Evolutionary conservation across 2,329 filamentous ascomycete species (phyloP), one percentile per base, ranked within the genome.

Genomic region (Hymenoscyphus fructigenus): DNA sequence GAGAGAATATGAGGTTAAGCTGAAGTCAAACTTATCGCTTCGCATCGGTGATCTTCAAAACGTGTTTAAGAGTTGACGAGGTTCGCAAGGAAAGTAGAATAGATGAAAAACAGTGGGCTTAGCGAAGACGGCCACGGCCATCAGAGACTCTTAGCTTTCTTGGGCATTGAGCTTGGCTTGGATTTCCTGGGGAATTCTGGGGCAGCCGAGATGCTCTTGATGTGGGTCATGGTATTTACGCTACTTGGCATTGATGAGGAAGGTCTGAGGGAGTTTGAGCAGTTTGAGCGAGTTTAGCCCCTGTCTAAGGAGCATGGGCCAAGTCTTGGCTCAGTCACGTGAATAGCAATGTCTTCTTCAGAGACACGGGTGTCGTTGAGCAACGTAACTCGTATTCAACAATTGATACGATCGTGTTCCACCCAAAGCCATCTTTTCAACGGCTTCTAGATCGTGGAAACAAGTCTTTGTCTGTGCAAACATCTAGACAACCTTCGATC

Each of bases 1-100:
- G 61, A 56, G 62, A 50, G 59, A 57, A 41, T 62, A 59, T 62
- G 58, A 60, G 59, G 17, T 44, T 44, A 28, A 61, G 53, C 10
- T 20, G 9, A 55, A 23, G 44, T 50, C 47, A 53, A 53, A 23
- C 20, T 23, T 26, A 26, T 53, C n/a, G 47, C 12, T 14, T 53
- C 47, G 36, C 36, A 15, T 53, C 3, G 20, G 20, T 23, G 23
- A 26, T 53, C 47, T n/a, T 26, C 23, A 53, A 53, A 53, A 53
- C 47, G 12, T 23, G 20, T 53, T 23, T 26, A 53, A n/a, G 23
- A 53, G 20, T 23, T 53, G 12, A n/a, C 26, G 9, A 50, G 44
- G n/a, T 6, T 50, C 20, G 44, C 44, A 50, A 23, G 20, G 5
- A 20, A 47, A 44, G 41, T 44, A 44, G 2, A 17, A 38, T 38